Evolutionary conservation across 306 rosid genomes (phyloP).

Genomic region (Trifolium pratense): DNA sequence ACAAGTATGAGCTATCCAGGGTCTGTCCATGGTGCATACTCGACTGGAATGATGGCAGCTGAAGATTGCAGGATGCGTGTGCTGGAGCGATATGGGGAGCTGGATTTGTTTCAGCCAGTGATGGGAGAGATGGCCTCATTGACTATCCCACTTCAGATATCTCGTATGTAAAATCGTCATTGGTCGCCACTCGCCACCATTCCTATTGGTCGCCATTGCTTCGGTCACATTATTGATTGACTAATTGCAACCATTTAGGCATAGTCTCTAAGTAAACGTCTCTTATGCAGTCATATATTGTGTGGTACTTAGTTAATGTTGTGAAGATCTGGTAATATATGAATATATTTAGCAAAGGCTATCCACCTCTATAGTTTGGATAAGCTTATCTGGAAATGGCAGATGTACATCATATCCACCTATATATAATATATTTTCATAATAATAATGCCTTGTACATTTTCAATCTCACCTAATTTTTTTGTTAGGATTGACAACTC

Average conservation of each 20-base stretch:
- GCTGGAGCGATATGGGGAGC: constrained; percentile 90
- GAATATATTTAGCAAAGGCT: constrained; percentile 1
- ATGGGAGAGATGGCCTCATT: constrained; percentile 78
- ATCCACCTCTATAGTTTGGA: constrained; percentile 2
- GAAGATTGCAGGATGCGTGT: constrained; percentile 99
- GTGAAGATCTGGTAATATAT: constrained; percentile 33
- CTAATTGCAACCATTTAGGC: constrained; percentile 15
- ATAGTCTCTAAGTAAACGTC: background rate
- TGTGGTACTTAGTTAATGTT: background rate
- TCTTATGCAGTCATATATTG: background rate
- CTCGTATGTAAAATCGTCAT: constrained; percentile 70
- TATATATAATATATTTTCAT: background rate
- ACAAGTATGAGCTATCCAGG: constrained; percentile 86
- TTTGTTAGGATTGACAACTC: background rate
- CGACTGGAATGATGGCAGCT: constrained; percentile 95
- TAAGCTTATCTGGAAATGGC: background rate
- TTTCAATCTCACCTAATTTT: background rate
- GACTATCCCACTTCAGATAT: constrained; percentile 73
- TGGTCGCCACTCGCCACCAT: no score
- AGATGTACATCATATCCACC: constrained; percentile 14
- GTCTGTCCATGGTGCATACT: constrained; percentile 92
- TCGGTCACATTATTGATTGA: background rate
- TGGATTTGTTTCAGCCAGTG: constrained; percentile 79
- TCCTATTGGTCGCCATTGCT: constrained; percentile 1
- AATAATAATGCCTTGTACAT: background rate